phyloP scores from a whole-genome alignment of 169 alveolate genomes.

The Toxoplasma gondii region DNA sequence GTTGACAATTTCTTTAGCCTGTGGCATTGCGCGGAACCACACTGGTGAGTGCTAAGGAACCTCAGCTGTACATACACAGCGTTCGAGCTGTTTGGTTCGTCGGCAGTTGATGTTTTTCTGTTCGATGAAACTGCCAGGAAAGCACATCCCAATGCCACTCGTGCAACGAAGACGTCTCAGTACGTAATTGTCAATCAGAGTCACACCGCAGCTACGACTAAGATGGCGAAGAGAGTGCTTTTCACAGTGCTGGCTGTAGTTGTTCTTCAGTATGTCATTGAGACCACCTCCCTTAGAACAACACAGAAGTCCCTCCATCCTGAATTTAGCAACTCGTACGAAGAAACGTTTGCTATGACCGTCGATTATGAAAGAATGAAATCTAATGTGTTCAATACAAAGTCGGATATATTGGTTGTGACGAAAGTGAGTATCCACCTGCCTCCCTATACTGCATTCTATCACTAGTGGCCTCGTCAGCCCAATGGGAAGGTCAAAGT shows the following conservation, averaged over 20 bases:
- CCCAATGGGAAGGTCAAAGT: constrained; percentile 8
- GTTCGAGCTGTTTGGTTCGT: too few species aligned
- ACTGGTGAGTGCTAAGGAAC: too few species aligned
- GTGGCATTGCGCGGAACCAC: too few species aligned
- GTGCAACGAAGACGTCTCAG: neutral
- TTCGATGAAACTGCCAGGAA: too few species aligned
- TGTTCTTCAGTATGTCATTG: neutral
- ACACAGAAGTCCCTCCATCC: neutral
- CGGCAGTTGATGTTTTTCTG: too few species aligned
- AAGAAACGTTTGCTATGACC: constrained; percentile 1
- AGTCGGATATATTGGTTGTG: neutral
- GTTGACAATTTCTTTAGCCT: too few species aligned
- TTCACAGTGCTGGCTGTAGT: neutral
- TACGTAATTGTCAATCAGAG: neutral
- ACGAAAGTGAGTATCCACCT: neutral
- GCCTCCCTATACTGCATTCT: neutral
- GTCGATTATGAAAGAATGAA: constrained; percentile 19
- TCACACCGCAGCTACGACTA: neutral
- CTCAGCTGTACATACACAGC: too few species aligned
- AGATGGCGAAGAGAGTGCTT: neutral
- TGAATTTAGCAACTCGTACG: neutral
- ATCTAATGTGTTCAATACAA: constrained; percentile 23
- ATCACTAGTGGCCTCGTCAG: neutral
- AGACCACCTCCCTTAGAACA: neutral
- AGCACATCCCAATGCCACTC: too few species aligned